Evolutionary conservation across 1,284 basidiomycete species (phyloP).

Genomic region (Trametes versicolor): DNA sequence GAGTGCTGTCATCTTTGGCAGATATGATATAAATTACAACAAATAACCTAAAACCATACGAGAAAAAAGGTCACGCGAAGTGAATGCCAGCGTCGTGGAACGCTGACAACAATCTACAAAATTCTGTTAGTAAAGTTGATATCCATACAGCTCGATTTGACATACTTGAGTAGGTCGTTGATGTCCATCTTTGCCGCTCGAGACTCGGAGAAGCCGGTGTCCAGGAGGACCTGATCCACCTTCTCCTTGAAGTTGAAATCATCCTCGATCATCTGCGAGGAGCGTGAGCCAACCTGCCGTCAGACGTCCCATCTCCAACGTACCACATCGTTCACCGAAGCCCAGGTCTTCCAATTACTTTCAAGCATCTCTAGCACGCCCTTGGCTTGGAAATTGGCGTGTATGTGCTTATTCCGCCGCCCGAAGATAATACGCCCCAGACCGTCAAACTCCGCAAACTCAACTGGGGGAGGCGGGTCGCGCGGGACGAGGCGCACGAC

Average conservation of each 20-base stretch:
- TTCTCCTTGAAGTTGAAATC: conserved; percentile 75
- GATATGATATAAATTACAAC: conserved; percentile 19
- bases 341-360: conserved; percentile 95
- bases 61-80: conserved; percentile 61
- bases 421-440: conserved; percentile 92
- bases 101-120: conserved; percentile 68
- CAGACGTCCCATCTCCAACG: conserved; percentile 32
- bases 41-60: conserved; percentile 7
- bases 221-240: conserved; percentile 81
- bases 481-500: conserved; percentile 93
- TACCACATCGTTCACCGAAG: conserved; percentile 83
- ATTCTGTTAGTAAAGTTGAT: background rate
- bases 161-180: conserved; percentile 80
- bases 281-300: background rate
- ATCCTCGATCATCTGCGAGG: conserved; percentile 74
- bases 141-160: background rate
- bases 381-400: conserved; percentile 91
- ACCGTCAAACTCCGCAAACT: conserved; percentile 98
- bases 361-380: conserved; percentile 96
- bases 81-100: conserved; percentile 89
- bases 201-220: conserved; percentile 70
- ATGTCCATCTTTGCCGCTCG: conserved; percentile 86
- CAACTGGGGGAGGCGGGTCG: conserved; percentile 95
- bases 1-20: conserved; percentile 6
- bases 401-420: conserved; percentile 90